Conservation (phyloP, 345 rosid species). For the Eucalyptus curtisii region DNA sequence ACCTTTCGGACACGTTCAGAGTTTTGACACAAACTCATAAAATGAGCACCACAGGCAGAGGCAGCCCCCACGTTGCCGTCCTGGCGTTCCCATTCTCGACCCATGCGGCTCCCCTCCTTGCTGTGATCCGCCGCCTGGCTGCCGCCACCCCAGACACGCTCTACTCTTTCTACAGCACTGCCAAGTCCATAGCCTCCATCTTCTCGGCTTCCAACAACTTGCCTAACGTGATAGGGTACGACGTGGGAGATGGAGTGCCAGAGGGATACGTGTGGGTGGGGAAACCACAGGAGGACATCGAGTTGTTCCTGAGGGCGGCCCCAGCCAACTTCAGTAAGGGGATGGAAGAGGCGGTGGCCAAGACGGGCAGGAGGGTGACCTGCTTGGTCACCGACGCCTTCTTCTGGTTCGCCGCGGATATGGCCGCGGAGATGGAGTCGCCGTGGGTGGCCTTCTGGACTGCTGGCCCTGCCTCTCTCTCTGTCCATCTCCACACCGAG, state of each 20-base stretch:
- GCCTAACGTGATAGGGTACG: slow-evolving; percentile 1
- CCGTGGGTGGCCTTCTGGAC: slow-evolving; percentile 51
- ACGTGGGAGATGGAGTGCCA: slow-evolving; percentile 17
- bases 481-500: slow-evolving; percentile 41
- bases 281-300: slow-evolving; percentile 17
- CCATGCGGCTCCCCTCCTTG: slow-evolving; percentile 23
- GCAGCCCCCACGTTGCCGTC: slow-evolving; percentile 15
- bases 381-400: slow-evolving; percentile 38
- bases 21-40: neutral
- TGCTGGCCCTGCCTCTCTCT: slow-evolving; percentile 22
- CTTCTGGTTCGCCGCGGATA: slow-evolving; percentile 23
- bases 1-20: neutral
- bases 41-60: neutral
- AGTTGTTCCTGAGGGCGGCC: slow-evolving; percentile 22
- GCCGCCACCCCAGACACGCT: slow-evolving; percentile 1
- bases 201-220: neutral
- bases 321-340: slow-evolving; percentile 8
- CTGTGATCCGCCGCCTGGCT: slow-evolving; percentile 17
- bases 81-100: slow-evolving; percentile 31
- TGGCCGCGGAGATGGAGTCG: slow-evolving; percentile 21
- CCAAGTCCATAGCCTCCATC: neutral
- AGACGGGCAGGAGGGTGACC: slow-evolving; percentile 11
- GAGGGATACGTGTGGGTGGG: slow-evolving; percentile 6
- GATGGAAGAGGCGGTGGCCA: slow-evolving; percentile 12
- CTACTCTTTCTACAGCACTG: slow-evolving; percentile 27